These are phyloP conservation scores for Rhododendron henanense DNA, from an alignment of 148 eudicot species.

Conservation along the genomic window DNA sequence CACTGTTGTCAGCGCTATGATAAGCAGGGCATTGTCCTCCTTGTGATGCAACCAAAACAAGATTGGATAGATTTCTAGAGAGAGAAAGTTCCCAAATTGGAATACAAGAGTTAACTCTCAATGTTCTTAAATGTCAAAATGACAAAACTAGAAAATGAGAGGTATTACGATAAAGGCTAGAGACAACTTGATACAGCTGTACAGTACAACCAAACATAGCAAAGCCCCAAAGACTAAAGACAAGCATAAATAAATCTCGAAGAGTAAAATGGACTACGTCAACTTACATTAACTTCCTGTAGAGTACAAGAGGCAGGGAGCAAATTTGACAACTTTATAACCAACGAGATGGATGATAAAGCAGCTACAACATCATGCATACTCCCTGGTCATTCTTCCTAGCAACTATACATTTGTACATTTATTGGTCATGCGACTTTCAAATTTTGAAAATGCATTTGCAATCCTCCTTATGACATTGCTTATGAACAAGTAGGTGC, in stretches of 20 bases:
- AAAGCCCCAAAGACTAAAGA: neutral
- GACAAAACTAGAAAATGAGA: neutral
- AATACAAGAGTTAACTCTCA: neutral
- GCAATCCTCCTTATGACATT: neutral
- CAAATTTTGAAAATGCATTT: neutral
- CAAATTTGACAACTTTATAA: neutral
- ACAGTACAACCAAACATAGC: neutral
- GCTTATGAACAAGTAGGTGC: neutral
- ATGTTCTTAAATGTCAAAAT: neutral
- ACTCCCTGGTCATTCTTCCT: neutral
- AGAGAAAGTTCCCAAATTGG: neutral
- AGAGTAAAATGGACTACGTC: neutral
- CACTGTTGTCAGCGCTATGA: neutral
- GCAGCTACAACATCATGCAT: neutral
- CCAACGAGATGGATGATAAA: neutral
- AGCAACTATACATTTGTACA: neutral
- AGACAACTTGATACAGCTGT: neutral
- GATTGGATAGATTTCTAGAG: neutral
- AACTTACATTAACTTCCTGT: neutral
- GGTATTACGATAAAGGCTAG: neutral
- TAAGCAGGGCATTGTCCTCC: neutral
- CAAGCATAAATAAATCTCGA: neutral
- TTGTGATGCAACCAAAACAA: neutral
- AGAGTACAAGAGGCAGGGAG: constrained; percentile 2
- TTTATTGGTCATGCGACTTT: neutral